A percentile compares a stretch with the other conserved stretches of the same genome.
Conservation (phyloP, 176 grass and related monocot species). For the Zea luxurians region DNA sequence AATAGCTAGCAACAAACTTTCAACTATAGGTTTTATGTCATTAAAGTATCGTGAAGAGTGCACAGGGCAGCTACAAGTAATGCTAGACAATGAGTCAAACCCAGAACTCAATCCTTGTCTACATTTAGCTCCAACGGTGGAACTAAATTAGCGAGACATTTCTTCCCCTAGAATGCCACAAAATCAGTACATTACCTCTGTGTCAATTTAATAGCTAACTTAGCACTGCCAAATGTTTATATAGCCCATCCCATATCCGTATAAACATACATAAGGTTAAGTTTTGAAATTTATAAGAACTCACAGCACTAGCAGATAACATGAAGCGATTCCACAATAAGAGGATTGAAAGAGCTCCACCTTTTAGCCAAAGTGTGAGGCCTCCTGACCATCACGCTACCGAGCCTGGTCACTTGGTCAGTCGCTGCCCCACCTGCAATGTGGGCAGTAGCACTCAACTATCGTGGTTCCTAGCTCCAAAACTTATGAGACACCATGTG, state of each 20-base stretch:
- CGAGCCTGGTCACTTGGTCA: neutral
- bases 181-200: neutral
- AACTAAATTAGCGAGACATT: neutral
- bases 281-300: neutral
- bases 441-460: neutral
- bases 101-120: neutral
- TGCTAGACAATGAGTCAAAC: conserved; percentile 14
- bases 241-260: neutral
- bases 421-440: conserved; percentile 1
- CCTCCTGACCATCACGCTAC: neutral
- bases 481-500: neutral
- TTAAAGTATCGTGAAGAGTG: neutral
- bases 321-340: conserved; percentile 1
- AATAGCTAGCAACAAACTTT: neutral
- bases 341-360: conserved; percentile 3
- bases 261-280: neutral
- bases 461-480: neutral
- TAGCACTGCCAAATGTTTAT: neutral
- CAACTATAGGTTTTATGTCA: no score
- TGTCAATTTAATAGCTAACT: no score
- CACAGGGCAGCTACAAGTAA: neutral
- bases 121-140: neutral
- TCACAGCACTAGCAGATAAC: neutral
- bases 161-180: conserved; percentile 14
- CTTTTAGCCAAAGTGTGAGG: conserved; percentile 1